Percentiles rank a stretch among this genome's conserved stretches.
Conservation (phyloP, 805 yeast species). For the Hanseniaspora vineae region DNA sequence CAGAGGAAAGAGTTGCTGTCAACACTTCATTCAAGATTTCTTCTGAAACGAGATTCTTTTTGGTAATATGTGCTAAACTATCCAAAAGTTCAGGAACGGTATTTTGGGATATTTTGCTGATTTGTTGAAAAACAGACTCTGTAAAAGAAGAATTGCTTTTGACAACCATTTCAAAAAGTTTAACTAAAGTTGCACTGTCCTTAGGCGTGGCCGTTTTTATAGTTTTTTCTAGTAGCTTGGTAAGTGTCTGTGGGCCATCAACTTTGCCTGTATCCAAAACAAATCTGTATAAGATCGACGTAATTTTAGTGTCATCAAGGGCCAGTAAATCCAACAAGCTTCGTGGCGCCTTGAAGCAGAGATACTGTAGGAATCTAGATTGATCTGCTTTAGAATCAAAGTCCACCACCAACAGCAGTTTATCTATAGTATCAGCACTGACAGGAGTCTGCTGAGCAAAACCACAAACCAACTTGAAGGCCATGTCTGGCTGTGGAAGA, state of each 20-base stretch:
- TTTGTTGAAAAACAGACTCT: conserved; percentile 31
- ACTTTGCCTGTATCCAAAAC: not conserved
- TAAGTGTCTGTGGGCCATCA: not conserved
- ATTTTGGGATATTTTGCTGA: conserved; percentile 27
- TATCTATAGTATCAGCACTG: not conserved
- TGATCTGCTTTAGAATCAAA: conserved; percentile 1
- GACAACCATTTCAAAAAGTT: not conserved
- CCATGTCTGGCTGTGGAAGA: not conserved
- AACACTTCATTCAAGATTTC: conserved; percentile 30
- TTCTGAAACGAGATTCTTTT: conserved; percentile 41
- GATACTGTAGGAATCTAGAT: not conserved
- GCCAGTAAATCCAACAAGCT: not conserved
- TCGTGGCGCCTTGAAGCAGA: not conserved
- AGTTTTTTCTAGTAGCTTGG: not conserved
- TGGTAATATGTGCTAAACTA: conserved; percentile 27
- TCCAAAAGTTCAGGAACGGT: conserved; percentile 32
- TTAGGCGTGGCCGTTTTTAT: not conserved
- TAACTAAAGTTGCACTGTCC: not conserved
- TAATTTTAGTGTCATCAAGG: not conserved
- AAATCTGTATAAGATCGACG: not conserved
- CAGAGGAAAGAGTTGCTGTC: conserved; percentile 5
- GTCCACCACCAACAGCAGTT: not conserved
- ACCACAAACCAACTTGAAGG: not conserved
- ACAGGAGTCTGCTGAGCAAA: not conserved
- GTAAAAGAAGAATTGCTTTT: not conserved